A percentile compares a stretch with the other conserved stretches of the same genome.
Conservation (phyloP, 1,139 yeast species). For the Yamadazyma membranifaciens region DNA sequence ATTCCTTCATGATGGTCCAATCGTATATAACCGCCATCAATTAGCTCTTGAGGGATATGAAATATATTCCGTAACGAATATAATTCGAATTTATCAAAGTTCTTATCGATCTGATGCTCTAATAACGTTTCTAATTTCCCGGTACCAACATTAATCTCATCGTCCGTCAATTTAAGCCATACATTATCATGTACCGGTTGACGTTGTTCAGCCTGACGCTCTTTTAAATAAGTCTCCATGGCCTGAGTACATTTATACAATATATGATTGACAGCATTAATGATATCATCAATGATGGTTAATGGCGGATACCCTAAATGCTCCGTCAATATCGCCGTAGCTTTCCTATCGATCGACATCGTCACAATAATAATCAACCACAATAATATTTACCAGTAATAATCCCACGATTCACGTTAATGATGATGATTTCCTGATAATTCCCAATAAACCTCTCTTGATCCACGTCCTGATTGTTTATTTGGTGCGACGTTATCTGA, state of each 20-base stretch:
- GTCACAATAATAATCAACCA: too few relatives aligned
- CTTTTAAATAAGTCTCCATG: conserved; percentile 63
- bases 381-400: too few relatives aligned
- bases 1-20: conserved; percentile 68
- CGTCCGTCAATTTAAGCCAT: conserved; percentile 20
- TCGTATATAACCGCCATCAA: conserved; percentile 64
- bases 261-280: conserved; percentile 83
- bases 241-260: conserved; percentile 83
- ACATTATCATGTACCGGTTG: conserved; percentile 13
- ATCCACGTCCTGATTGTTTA: background rate
- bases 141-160: conserved; percentile 72
- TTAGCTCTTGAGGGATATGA: conserved; percentile 65
- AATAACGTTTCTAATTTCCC: conserved; percentile 77
- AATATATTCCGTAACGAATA: conserved; percentile 78
- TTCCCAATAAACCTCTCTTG: too few relatives aligned
- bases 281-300: conserved; percentile 83
- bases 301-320: conserved; percentile 87
- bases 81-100: conserved; percentile 84
- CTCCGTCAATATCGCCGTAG: conserved; percentile 54
- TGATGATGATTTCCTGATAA: too few relatives aligned
- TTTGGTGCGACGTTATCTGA: conserved; percentile 2
- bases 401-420: background rate
- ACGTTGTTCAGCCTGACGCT: conserved; percentile 22
- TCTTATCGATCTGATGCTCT: conserved; percentile 76
- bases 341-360: conserved; percentile 6